These are phyloP conservation scores for Trypanosoma vivax DNA, from an alignment of 208 protist species.

Conservation along the genomic window DNA sequence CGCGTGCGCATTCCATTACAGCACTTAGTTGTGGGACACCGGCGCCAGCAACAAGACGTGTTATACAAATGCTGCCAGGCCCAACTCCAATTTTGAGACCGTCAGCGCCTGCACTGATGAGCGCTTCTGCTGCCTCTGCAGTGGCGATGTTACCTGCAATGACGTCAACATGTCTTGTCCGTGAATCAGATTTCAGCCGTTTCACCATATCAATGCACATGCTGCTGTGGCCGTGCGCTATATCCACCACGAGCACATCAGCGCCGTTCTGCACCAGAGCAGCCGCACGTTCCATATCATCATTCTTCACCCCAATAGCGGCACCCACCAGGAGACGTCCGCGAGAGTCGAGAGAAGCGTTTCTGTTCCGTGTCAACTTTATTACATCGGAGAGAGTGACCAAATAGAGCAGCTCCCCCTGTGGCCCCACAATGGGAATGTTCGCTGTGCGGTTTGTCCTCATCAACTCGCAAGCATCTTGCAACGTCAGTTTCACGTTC, in stretches of 20 bases:
- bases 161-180: slow-evolving; percentile 59
- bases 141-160: slow-evolving; percentile 90
- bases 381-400: slow-evolving; percentile 79
- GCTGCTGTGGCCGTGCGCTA: slow-evolving; percentile 88
- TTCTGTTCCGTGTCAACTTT: slow-evolving; percentile 66
- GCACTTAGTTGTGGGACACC: slow-evolving; percentile 86
- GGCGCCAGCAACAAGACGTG: slow-evolving; percentile 75
- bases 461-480: slow-evolving; percentile 66
- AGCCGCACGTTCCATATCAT: slow-evolving; percentile 56
- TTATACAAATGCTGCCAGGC: slow-evolving; percentile 86
- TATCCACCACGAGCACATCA: slow-evolving; percentile 87
- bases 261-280: slow-evolving; percentile 63
- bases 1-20: slow-evolving; percentile 63
- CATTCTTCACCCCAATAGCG: slow-evolving; percentile 79
- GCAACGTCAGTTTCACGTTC: slow-evolving; percentile 52
- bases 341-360: slow-evolving; percentile 61
- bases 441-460: slow-evolving; percentile 45
- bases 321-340: slow-evolving; percentile 79
- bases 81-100: slow-evolving; percentile 87
- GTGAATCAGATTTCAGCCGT: slow-evolving; percentile 60
- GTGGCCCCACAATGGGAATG: slow-evolving; percentile 53
- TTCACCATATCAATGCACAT: slow-evolving; percentile 81
- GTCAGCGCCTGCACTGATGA: slow-evolving; percentile 87
- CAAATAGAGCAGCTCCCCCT: slow-evolving; percentile 65
- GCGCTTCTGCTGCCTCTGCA: slow-evolving; percentile 61